Evolutionary conservation across 306 rosid genomes (phyloP), one percentile per base, ranked within the genome.

Genomic region (Ceratonia siliqua): DNA sequence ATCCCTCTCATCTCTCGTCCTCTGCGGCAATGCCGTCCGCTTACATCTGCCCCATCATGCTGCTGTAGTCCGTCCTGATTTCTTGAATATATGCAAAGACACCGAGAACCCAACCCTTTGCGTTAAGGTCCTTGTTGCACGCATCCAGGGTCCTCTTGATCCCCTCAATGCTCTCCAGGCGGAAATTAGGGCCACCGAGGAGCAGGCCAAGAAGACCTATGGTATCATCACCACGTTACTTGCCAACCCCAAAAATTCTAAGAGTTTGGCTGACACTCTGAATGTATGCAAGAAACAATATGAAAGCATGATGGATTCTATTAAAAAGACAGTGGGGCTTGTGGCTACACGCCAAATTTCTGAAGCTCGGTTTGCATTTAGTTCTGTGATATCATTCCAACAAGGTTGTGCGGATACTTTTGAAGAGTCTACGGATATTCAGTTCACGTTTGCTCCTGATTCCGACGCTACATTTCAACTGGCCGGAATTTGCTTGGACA

Each of bases 1-100:
- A 1, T 36, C 74, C 41, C 59, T 84, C 75, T 76, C 85, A 11
- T 73, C 50, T 27, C 50, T 80, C 50, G 62, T 79, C 24, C 32
- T 72, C 2, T 54, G 62, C 8, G 18, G 9, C 28, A 3, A 12
- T 2, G 78, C 78, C 25, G 18, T 24, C 8, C 30, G 62, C 3
- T 11, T 17, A 35, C 4, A 11, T n/a, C 8, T 54, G 13, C 30
- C 15, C 5, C 0, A n/a, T n/a, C n/a, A n/a, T n/a, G n/a, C n/a
- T n/a, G n/a, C n/a, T n/a, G n/a, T n/a, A 10, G 7, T 17, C 67
- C n/a, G n/a, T n/a, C n/a, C n/a, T n/a, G n/a, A n/a, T n/a, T n/a
- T n/a, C n/a, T n/a, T n/a, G n/a, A n/a, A n/a, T n/a, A n/a, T n/a
- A n/a, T n/a, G n/a, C n/a, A n/a, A n/a, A n/a, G n/a, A n/a, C n/a